Conservation (phyloP, 257 asterid genomes). For the Petunia axillaris region DNA sequence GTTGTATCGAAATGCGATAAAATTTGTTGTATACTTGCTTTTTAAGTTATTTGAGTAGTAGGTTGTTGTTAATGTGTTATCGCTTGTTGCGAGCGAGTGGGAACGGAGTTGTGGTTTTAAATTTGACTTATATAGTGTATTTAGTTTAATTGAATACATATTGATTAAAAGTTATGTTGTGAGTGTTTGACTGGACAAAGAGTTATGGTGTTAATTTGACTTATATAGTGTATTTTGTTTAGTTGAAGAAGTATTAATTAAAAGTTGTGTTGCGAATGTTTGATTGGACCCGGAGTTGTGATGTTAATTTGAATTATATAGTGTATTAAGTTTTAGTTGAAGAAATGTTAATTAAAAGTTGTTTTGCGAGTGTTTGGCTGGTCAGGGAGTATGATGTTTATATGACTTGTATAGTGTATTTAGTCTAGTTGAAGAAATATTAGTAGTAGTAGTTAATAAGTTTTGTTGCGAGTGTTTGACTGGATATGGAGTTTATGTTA, state of each 20-base stretch:
- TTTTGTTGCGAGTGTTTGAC: neutral
- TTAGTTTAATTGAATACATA: too few relatives aligned
- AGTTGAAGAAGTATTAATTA: too few relatives aligned
- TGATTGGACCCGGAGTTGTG: neutral
- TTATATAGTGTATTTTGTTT: neutral
- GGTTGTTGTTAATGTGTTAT: neutral
- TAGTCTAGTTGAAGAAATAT: too few relatives aligned
- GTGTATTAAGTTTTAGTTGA: too few relatives aligned
- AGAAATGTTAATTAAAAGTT: too few relatives aligned
- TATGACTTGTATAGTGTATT: too few relatives aligned
- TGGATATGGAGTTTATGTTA: neutral
- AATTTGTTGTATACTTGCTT: constrained; percentile 1
- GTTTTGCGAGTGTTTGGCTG: too few relatives aligned
- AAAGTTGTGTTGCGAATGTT: neutral
- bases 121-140: too few relatives aligned
- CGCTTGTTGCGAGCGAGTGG: neutral
- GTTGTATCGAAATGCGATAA: neutral
- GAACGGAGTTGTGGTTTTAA: neutral
- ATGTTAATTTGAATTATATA: too few relatives aligned
- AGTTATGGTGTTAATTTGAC: neutral
- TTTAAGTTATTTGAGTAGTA: neutral
- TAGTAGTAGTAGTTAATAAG: too few relatives aligned
- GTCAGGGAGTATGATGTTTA: neutral
- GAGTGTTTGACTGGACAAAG: neutral
- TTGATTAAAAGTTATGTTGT: neutral